Evolutionary conservation across 768 basidiomycete genomes (phyloP).

Genomic region (Termitomyces bulborhizus): DNA sequence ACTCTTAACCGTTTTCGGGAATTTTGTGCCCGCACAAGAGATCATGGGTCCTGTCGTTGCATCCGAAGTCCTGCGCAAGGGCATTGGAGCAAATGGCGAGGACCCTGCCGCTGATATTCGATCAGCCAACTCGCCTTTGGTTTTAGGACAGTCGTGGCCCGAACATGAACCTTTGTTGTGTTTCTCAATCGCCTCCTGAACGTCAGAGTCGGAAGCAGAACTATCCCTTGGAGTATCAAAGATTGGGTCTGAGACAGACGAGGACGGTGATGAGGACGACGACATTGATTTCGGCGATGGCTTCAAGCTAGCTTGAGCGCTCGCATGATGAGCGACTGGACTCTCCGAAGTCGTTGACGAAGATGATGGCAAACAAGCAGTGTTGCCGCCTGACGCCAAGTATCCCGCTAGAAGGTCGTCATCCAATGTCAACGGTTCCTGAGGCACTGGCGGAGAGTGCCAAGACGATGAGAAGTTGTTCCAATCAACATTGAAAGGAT

Average conservation of each 20-base stretch:
- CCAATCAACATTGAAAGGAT: slow-evolving; percentile 42
- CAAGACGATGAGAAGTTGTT: slow-evolving; percentile 38
- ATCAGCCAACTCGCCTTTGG: slow-evolving; percentile 44
- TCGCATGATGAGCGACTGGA: slow-evolving; percentile 47
- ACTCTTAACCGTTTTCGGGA: slow-evolving; percentile 63
- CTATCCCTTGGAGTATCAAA: slow-evolving; percentile 29
- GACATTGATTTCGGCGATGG: slow-evolving; percentile 27
- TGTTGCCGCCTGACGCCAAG: slow-evolving; percentile 23
- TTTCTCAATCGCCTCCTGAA: slow-evolving; percentile 9
- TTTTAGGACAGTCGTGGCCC: slow-evolving; percentile 42
- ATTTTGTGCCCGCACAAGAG: slow-evolving; percentile 59
- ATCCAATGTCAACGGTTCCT: slow-evolving; percentile 35
- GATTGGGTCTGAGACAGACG: slow-evolving; percentile 26
- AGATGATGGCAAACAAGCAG: slow-evolving; percentile 22
- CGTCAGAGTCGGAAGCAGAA: slow-evolving; percentile 24
- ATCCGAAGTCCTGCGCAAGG: slow-evolving; percentile 39
- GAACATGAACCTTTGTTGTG: slow-evolving; percentile 8
- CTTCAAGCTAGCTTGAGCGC: slow-evolving; percentile 14
- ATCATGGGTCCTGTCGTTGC: slow-evolving; percentile 44
- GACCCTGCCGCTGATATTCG: slow-evolving; percentile 48
- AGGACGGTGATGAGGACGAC: slow-evolving; percentile 31
- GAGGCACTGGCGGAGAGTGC: slow-evolving; percentile 28
- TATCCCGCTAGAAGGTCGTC: slow-evolving; percentile 37
- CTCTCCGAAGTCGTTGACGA: slow-evolving; percentile 38
- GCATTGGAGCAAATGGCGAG: slow-evolving; percentile 49